phyloP scores from a whole-genome alignment of 352 stramenopile species.

The Phytopythium montanum region DNA sequence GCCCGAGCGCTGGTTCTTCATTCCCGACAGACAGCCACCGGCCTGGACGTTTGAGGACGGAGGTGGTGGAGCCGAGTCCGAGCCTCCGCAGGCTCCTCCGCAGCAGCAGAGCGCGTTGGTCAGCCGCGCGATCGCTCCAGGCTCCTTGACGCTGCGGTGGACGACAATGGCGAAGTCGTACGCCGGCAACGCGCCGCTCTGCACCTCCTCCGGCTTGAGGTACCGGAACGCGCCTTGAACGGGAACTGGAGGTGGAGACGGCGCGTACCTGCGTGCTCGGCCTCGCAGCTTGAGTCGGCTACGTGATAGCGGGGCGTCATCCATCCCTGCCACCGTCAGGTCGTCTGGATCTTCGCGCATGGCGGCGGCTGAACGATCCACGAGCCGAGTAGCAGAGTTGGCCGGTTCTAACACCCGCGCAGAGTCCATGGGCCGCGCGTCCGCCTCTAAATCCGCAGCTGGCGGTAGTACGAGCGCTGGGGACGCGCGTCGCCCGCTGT shows the following conservation, averaged over 20 bases:
- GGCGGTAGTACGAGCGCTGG: neutral
- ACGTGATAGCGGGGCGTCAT: constrained; percentile 3
- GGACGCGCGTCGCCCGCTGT: neutral
- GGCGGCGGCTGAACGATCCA: constrained; percentile 27
- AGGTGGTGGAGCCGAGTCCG: constrained; percentile 3
- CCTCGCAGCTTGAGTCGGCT: constrained; percentile 10
- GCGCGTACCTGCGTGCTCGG: constrained; percentile 21
- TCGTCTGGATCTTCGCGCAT: constrained; percentile 17
- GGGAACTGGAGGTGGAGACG: constrained; percentile 13
- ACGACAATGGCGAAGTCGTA: constrained; percentile 85
- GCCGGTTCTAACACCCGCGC: constrained; percentile 12
- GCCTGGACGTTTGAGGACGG: neutral
- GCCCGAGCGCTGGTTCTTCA: constrained; percentile 39
- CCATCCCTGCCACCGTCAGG: constrained; percentile 2
- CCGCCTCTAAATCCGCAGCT: neutral
- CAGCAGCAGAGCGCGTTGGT: constrained; percentile 40
- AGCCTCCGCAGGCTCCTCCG: constrained; percentile 11
- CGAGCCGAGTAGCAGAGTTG: constrained; percentile 65
- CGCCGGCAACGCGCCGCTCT: constrained; percentile 40
- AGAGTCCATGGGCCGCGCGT: constrained; percentile 3
- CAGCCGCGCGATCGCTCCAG: constrained; percentile 24
- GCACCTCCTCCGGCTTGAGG: constrained; percentile 79
- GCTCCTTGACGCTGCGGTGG: constrained; percentile 56
- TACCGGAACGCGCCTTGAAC: constrained; percentile 63
- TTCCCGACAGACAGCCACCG: constrained; percentile 1